phyloP scores from a whole-genome alignment of 2,329 filamentous ascomycete genomes.

The Epichloe festucae region DNA sequence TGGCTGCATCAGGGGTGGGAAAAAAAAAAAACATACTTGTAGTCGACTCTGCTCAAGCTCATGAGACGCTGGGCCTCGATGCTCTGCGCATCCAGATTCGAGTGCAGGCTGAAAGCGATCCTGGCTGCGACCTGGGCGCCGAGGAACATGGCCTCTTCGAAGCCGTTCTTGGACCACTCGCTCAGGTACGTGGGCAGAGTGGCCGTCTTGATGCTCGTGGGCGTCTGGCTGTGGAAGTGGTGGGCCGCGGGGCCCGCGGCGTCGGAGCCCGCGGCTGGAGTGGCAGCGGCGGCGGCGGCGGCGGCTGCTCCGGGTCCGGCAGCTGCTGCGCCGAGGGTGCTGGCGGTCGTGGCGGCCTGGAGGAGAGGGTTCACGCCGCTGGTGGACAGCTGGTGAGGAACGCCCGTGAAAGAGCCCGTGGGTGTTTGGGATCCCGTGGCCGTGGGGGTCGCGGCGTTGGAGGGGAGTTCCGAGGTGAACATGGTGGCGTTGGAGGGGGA shows the following conservation, averaged over 20 bases:
- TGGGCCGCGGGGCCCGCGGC: constrained; percentile 25
- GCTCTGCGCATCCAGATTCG: constrained; percentile 38
- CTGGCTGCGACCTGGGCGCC: constrained; percentile 74
- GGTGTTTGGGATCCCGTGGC: constrained; percentile 90
- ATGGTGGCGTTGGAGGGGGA: constrained; percentile 94
- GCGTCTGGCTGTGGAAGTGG: constrained; percentile 56
- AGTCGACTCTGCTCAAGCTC: constrained; percentile 45
- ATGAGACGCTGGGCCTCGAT: constrained; percentile 41
- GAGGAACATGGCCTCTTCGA: constrained; percentile 75
- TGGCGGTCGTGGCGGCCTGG: constrained; percentile 74
- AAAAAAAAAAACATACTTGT: constrained; percentile 35
- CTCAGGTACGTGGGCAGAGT: constrained; percentile 73
- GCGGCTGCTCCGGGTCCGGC: constrained; percentile 19
- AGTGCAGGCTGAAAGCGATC: constrained; percentile 44
- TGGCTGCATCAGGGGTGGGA: too few relatives aligned
- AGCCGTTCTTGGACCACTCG: constrained; percentile 73
- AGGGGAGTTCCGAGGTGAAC: constrained; percentile 93
- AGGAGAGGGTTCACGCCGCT: constrained; percentile 76
- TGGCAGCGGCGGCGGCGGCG: constrained; percentile 19
- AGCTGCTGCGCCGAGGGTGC: constrained; percentile 35
- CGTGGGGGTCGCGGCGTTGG: constrained; percentile 78
- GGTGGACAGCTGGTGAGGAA: constrained; percentile 40
- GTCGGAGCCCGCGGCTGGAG: constrained; percentile 28
- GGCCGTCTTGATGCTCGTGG: constrained; percentile 69
- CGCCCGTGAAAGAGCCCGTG: constrained; percentile 45